A percentile compares a stretch with the other conserved stretches of the same genome.
Conservation (phyloP, 2,329 filamentous ascomycete species). For the Trichoderma guizhouense region DNA sequence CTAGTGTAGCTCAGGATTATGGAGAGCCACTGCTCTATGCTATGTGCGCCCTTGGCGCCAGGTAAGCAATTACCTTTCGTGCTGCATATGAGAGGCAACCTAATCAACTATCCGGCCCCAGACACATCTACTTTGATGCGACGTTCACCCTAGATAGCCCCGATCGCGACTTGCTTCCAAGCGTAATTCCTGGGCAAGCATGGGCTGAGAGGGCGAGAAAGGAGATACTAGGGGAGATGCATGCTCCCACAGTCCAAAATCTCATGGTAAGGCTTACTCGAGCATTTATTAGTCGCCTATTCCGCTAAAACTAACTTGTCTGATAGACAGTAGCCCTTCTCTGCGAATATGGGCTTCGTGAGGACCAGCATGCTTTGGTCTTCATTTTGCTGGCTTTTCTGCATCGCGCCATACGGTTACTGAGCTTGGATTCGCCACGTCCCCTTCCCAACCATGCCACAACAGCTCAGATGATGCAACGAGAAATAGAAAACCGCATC, state of each 20-base stretch:
- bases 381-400: constrained; percentile 24
- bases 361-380: constrained; percentile 25
- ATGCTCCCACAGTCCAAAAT: constrained; percentile 22
- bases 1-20: constrained; percentile 23
- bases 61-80: constrained; percentile 17
- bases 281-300: background rate
- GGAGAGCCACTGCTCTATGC: constrained; percentile 25
- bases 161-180: constrained; percentile 4
- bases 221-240: constrained; percentile 21
- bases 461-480: constrained; percentile 17
- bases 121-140: constrained; percentile 22
- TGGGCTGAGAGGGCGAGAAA: constrained; percentile 24
- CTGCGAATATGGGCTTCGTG: constrained; percentile 24
- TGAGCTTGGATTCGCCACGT: constrained; percentile 22
- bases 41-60: constrained; percentile 26
- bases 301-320: background rate
- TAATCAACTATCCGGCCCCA: background rate
- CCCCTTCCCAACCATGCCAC: constrained; percentile 6
- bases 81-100: background rate
- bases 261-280: constrained; percentile 22
- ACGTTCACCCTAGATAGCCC: background rate
- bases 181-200: constrained; percentile 19
- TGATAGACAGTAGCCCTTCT: constrained; percentile 23
- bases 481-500: constrained; percentile 24
- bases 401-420: constrained; percentile 24